Evolutionary conservation across 768 basidiomycete genomes (phyloP).

Genomic region (Phanerochaete sordida): DNA sequence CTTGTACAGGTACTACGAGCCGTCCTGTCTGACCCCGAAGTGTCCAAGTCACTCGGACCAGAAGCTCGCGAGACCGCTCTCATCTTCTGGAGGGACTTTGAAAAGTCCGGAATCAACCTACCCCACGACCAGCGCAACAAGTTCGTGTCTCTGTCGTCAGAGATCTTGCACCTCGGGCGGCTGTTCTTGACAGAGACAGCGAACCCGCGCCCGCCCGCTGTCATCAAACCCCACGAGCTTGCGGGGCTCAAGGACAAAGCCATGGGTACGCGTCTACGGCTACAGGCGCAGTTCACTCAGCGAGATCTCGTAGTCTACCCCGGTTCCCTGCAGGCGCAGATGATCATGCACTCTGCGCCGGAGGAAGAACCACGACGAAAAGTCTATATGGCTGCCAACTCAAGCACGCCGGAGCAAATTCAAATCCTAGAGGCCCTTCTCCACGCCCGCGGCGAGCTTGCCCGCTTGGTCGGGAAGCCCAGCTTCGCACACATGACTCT

Average conservation of each 20-base stretch:
- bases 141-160: constrained; percentile 88
- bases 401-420: constrained; percentile 72
- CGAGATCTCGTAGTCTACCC: constrained; percentile 80
- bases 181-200: constrained; percentile 73
- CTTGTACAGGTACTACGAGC: constrained; percentile 58
- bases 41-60: constrained; percentile 61
- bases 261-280: constrained; percentile 68
- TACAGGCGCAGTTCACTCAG: constrained; percentile 74
- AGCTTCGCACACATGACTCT: constrained; percentile 88
- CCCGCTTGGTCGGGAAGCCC: constrained; percentile 76
- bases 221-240: constrained; percentile 67
- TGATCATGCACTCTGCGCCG: constrained; percentile 89
- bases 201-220: constrained; percentile 59
- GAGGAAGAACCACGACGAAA: constrained; percentile 77
- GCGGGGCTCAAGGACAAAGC: constrained; percentile 72
- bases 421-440: constrained; percentile 74
- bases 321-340: constrained; percentile 84
- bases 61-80: constrained; percentile 86
- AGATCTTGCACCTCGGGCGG: constrained; percentile 84
- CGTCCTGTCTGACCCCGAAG: constrained; percentile 64
- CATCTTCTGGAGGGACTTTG: constrained; percentile 96
- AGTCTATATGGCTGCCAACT: constrained; percentile 80
- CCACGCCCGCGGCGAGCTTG: constrained; percentile 74
- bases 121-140: constrained; percentile 70
- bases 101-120: constrained; percentile 93